Evolutionary conservation across 768 basidiomycete species (phyloP), one percentile per base, ranked within the genome.

Genomic region (Serpula lacrymans): DNA sequence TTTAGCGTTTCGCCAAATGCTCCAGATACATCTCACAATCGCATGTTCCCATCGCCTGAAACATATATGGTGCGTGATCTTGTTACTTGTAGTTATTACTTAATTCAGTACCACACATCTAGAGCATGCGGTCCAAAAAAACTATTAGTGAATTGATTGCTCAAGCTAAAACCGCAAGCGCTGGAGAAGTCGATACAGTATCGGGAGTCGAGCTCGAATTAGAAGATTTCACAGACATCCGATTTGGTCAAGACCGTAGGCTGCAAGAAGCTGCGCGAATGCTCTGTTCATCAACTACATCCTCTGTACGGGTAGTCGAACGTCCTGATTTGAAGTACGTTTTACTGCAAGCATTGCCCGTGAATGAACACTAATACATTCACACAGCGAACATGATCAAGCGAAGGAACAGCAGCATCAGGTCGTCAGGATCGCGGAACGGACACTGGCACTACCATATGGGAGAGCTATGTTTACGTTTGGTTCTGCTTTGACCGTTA

Each of bases 401-500:
- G 75, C 81, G 8, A 84, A 86, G 49, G 89, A 92, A 49, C 85
- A 95, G 35, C 89, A 95, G 53, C 74, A 73, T 30, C 80, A 89
- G 46, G 85, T 88, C 3, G 65, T 84, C 22, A 79, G 87, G 8
- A 79, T 95, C 25, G 85, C 88, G 12, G 85, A 90, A 52, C 75
- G 94, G 25, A 97, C 93, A 0, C 71, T 96, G n/a, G 84, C 95
- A 2, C 68, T 96, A 23, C 83, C 94, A 0, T 79, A 91, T 45
- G 96, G 96, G 7, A 76, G 90, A 43, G 93, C 89, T 1, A 82
- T 96, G 71, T 95, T 93, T 58, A 91, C 88, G 1, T 96, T 88
- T 60, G 88, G 86, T 7, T 83, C 89, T 0, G 75, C 85, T n/a
- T 66, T 77, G 11, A 78, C 77, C 1, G 80, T 89, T 27, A 83